Evolutionary conservation across 2,329 filamentous ascomycete genomes (phyloP), one percentile per base, ranked within the genome.

Genomic region (Pestalotiopsis sp.): DNA sequence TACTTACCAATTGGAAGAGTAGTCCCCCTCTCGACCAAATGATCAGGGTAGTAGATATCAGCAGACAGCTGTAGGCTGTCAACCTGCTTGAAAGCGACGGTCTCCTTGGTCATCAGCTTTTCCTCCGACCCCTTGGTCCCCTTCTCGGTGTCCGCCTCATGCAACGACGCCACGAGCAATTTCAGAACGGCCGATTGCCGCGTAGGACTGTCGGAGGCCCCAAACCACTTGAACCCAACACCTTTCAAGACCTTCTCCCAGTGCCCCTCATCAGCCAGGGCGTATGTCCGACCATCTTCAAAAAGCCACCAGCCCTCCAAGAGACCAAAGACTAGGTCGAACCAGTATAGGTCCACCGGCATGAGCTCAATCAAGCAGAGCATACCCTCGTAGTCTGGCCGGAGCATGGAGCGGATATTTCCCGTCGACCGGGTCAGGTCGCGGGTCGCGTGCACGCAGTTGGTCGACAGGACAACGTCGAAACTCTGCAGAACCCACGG

Each of bases 271-370:
- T 25, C 25, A 9, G 56, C 56, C 23, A 58, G 56, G 12, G 7
- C 77, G 64, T 2, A 74, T 74, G 52, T 79, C 70, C 3, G 65
- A 45, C 1, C 77, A 70, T 0, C 74, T 76, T 76, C 68, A 7
- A 76, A 78, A 0, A 75, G 65, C 79, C 79, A 80, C 79, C 79
- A 81, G 0, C 80, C 79, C 7, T 81, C 79, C 0, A 82, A 68
- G 4, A 80, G 68, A 1, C 79, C 80, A 62, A 76, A 79, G 1
- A 79, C 73, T 0, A 79, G 27, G 59, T 81, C 77, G 14, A 78
- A 70, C 75, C 76, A 79, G 36, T 65, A 72, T 0, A 79, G 56
- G 20, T 58, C 45, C 25, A 25, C 56, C 4, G 56, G 20, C 45
- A 52, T 58, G 12, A 58, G 56, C 56, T 58, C 56, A 1, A 80